These are phyloP conservation scores for Lyophyllum shimeji DNA, from an alignment of 768 basidiomycete genomes.

Conservation along the genomic window DNA sequence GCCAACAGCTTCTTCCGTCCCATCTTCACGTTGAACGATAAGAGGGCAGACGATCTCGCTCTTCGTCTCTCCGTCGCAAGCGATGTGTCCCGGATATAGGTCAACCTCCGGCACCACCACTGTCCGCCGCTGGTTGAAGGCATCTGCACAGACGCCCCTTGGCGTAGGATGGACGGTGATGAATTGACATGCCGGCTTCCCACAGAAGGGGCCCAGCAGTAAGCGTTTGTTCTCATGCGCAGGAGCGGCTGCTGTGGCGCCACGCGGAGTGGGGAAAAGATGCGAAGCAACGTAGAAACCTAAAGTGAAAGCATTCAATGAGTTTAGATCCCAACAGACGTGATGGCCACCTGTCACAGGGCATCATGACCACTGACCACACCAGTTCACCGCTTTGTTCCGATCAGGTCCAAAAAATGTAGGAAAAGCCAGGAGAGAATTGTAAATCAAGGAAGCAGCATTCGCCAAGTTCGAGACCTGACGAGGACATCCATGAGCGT, in stretches of 20 bases:
- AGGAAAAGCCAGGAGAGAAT: slow-evolving; percentile 68
- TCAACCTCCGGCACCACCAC: slow-evolving; percentile 79
- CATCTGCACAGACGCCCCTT: slow-evolving; percentile 86
- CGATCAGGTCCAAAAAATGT: slow-evolving; percentile 60
- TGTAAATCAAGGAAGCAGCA: slow-evolving; percentile 77
- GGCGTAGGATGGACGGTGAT: slow-evolving; percentile 59
- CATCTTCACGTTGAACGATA: slow-evolving; percentile 29
- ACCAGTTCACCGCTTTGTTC: slow-evolving; percentile 85
- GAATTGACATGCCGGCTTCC: slow-evolving; percentile 88
- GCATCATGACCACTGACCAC: slow-evolving; percentile 64
- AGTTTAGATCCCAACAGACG: neutral
- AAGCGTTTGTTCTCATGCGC: slow-evolving; percentile 34
- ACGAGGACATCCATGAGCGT: neutral
- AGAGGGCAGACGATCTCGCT: slow-evolving; percentile 91
- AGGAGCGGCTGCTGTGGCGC: slow-evolving; percentile 11
- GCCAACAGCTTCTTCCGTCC: slow-evolving; percentile 39
- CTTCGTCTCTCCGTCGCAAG: slow-evolving; percentile 88
- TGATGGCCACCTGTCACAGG: neutral
- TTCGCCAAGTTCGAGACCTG: slow-evolving; percentile 90
- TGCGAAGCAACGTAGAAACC: slow-evolving; percentile 82
- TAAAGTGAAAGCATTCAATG: slow-evolving; percentile 29
- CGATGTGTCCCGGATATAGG: slow-evolving; percentile 87
- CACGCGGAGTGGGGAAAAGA: slow-evolving; percentile 55
- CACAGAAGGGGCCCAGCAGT: slow-evolving; percentile 83
- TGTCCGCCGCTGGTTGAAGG: slow-evolving; percentile 56